These are phyloP conservation scores for Saccharomyces hybrid DNA, from an alignment of 1,139 yeast genomes.

Conservation along the genomic window DNA sequence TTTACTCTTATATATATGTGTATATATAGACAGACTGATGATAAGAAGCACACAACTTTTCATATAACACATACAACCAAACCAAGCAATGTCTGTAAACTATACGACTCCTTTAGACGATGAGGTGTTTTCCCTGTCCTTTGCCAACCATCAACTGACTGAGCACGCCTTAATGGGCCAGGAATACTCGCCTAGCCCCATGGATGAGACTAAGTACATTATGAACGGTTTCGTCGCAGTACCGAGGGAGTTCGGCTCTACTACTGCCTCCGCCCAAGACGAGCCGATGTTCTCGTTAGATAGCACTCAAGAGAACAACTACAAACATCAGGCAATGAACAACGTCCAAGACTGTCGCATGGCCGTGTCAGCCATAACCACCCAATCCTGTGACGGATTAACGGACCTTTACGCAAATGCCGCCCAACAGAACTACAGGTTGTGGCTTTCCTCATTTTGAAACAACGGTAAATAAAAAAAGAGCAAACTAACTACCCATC, in stretches of 20 bases:
- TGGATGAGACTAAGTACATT: neutral
- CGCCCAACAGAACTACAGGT: constrained; percentile 24
- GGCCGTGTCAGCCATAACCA: neutral
- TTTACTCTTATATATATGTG: neutral
- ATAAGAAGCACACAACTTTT: neutral
- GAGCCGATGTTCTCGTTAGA: neutral
- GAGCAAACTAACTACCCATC: neutral
- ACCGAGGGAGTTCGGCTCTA: neutral
- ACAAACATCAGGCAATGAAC: neutral
- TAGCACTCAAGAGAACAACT: neutral
- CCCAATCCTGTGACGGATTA: neutral
- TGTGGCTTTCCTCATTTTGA: constrained; percentile 20
- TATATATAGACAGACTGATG: neutral
- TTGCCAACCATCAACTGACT: neutral
- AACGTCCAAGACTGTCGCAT: neutral
- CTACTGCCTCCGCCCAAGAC: neutral
- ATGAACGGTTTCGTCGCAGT: neutral
- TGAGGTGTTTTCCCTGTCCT: neutral
- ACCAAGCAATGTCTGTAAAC: neutral
- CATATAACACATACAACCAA: neutral
- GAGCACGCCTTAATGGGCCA: neutral
- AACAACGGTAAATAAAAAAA: neutral
- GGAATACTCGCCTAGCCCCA: neutral
- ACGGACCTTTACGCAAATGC: constrained; percentile 11
- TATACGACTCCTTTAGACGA: neutral